These are phyloP conservation scores for Nepenthes mirabilis DNA, from an alignment of 148 eudicot genomes.

Conservation along the genomic window DNA sequence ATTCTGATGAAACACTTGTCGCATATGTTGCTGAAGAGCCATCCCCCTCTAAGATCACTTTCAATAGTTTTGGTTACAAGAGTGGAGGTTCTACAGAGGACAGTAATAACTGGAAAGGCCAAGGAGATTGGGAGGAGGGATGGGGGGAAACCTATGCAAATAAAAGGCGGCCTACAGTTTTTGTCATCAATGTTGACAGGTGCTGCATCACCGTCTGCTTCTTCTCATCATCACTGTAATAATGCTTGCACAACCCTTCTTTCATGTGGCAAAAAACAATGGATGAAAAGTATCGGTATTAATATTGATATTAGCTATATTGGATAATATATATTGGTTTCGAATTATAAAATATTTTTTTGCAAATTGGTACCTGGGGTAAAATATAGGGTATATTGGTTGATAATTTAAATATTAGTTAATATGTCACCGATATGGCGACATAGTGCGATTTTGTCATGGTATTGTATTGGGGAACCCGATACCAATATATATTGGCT, in stretches of 20 bases:
- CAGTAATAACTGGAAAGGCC: slow-evolving; percentile 81
- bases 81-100: slow-evolving; percentile 59
- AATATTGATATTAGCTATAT: no score
- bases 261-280: not conserved
- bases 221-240: not conserved
- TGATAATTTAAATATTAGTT: no score
- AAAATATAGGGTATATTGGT: no score
- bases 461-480: no score
- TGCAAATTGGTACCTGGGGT: no score
- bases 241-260: not conserved
- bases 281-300: no score
- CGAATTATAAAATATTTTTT: no score
- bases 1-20: slow-evolving; percentile 61
- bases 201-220: slow-evolving; percentile 13
- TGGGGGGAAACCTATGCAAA: slow-evolving; percentile 93
- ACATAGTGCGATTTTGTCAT: no score
- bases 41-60: slow-evolving; percentile 48
- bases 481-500: no score
- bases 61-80: slow-evolving; percentile 44
- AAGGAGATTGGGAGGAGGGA: slow-evolving; percentile 74
- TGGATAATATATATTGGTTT: no score
- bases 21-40: slow-evolving; percentile 98
- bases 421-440: no score
- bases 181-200: slow-evolving; percentile 67
- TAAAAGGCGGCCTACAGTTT: slow-evolving; percentile 70